Conservation (phyloP, 352 stramenopile genomes). For the Phytopythium boreale region DNA sequence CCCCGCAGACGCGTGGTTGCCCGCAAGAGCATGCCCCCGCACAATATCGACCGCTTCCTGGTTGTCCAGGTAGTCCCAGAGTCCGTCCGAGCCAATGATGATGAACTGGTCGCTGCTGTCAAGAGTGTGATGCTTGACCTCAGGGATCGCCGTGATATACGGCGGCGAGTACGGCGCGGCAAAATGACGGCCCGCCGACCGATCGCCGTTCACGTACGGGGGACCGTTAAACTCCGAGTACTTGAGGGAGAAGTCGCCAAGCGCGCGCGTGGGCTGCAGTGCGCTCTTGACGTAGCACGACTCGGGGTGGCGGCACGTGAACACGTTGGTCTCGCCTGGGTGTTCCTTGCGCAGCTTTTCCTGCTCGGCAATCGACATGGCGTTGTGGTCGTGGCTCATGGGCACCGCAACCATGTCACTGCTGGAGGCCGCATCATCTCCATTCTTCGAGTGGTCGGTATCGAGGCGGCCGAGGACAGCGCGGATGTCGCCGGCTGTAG, state of each 20-base stretch:
- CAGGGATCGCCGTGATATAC: slow-evolving; percentile 91
- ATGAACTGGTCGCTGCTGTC: slow-evolving; percentile 93
- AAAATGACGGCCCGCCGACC: slow-evolving; percentile 86
- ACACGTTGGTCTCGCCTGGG: slow-evolving; percentile 86
- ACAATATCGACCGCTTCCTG: slow-evolving; percentile 95
- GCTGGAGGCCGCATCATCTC: neutral
- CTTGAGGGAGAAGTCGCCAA: slow-evolving; percentile 94
- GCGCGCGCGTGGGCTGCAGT: slow-evolving; percentile 86
- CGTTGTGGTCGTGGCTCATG: slow-evolving; percentile 92
- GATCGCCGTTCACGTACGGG: slow-evolving; percentile 74
- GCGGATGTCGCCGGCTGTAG: slow-evolving; percentile 70
- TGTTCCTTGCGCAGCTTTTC: slow-evolving; percentile 84
- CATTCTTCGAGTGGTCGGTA: slow-evolving; percentile 15
- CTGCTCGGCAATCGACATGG: slow-evolving; percentile 85
- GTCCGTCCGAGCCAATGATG: slow-evolving; percentile 95
- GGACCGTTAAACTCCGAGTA: slow-evolving; percentile 92
- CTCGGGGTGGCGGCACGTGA: slow-evolving; percentile 88
- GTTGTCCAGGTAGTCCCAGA: slow-evolving; percentile 97
- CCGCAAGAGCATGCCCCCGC: slow-evolving; percentile 42
- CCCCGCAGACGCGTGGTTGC: slow-evolving; percentile 70
- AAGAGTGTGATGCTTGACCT: slow-evolving; percentile 68
- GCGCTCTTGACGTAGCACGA: slow-evolving; percentile 94
- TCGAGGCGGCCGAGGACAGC: slow-evolving; percentile 59
- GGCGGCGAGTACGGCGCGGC: slow-evolving; percentile 87
- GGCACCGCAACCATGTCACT: slow-evolving; percentile 46